Evolutionary conservation across 2,329 filamentous ascomycete genomes (phyloP).

Genomic region (Westerdykella ornata): DNA sequence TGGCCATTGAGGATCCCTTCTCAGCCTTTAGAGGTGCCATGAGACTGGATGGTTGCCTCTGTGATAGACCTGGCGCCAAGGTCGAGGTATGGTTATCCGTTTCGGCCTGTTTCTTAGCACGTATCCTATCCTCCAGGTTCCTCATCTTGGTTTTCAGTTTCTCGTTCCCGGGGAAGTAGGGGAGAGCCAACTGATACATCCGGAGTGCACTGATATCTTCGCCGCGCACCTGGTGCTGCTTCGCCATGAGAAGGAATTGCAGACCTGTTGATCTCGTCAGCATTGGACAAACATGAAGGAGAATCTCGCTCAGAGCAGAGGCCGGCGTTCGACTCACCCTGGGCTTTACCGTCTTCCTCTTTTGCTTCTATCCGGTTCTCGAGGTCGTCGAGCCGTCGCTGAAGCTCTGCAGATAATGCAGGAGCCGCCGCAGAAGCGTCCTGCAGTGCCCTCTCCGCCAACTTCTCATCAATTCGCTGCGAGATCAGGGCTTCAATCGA

Average conservation of each 20-base stretch:
- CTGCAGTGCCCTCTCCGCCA: conserved; percentile 64
- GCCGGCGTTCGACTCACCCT: conserved; percentile 36
- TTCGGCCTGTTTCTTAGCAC: conserved; percentile 33
- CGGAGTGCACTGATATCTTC: conserved; percentile 71
- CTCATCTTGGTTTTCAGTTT: conserved; percentile 59
- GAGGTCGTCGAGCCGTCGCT: conserved; percentile 72
- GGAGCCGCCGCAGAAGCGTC: conserved; percentile 45
- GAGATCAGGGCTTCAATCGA: conserved; percentile 89
- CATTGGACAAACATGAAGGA: too few species aligned
- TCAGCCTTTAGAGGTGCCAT: conserved; percentile 32
- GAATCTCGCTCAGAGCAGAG: not conserved
- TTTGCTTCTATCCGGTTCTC: conserved; percentile 73
- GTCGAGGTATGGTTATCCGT: conserved; percentile 1
- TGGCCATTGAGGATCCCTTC: conserved; percentile 20
- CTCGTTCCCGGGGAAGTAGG: conserved; percentile 77
- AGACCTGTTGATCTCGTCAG: too few species aligned
- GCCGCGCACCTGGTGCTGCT: conserved; percentile 79
- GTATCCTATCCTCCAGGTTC: conserved; percentile 47
- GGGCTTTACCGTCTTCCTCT: conserved; percentile 66
- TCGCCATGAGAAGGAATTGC: conserved; percentile 80
- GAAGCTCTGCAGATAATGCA: conserved; percentile 66
- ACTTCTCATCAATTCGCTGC: conserved; percentile 81
- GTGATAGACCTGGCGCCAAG: conserved; percentile 5
- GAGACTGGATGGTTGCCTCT: conserved; percentile 23
- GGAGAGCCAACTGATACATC: conserved; percentile 79